Conservation (phyloP, 78 protist species). For the Dictyostelium firmibasis region DNA sequence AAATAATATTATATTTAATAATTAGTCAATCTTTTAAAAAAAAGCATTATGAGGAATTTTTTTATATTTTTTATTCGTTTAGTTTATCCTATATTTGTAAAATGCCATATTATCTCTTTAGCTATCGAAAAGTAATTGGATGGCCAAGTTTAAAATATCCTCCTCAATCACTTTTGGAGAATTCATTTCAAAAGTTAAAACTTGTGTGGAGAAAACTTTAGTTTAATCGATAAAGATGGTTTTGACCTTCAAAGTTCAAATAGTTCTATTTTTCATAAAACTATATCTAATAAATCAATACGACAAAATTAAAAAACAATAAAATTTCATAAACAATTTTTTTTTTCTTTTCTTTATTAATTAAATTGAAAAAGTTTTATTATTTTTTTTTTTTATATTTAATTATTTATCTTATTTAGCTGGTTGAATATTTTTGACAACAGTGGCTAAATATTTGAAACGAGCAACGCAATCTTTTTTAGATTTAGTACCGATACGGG, state of each 20-base stretch:
- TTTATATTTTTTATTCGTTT: no score
- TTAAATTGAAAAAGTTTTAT: not conserved
- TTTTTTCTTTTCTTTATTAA: not conserved
- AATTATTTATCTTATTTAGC: not conserved
- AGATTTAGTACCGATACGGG: conserved; percentile 54
- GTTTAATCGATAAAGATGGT: not conserved
- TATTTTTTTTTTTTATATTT: not conserved
- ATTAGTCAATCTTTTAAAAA: no score
- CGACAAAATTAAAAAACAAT: not conserved
- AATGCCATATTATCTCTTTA: no score
- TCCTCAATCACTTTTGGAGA: not conserved
- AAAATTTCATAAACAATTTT: not conserved
- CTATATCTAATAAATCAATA: not conserved
- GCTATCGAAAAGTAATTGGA: no score
- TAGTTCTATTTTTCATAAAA: not conserved
- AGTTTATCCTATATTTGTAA: no score
- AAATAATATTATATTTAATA: not conserved
- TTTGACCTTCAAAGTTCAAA: not conserved
- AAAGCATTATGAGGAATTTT: no score
- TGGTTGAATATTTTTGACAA: conserved; percentile 27
- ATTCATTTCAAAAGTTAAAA: not conserved
- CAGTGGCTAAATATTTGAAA: conserved; percentile 62
- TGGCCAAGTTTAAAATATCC: not conserved
- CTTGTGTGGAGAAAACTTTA: not conserved
- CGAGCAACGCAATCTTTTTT: conserved; percentile 81